Percentiles rank a stretch among this genome's conserved stretches.
These are phyloP conservation scores for Vigna unguiculata DNA, from an alignment of 306 rosid species.

Conservation along the genomic window DNA sequence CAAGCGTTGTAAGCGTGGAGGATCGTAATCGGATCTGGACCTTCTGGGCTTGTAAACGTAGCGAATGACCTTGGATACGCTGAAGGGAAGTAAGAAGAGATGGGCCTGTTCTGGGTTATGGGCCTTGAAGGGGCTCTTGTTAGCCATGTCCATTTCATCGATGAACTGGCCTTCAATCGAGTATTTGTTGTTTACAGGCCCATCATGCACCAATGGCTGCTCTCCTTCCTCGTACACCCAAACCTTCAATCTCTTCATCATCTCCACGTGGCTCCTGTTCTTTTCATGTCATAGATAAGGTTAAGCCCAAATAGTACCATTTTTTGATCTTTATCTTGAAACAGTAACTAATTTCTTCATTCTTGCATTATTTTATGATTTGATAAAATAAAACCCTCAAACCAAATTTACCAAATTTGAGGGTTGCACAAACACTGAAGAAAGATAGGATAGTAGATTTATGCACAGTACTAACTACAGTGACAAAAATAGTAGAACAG, in stretches of 20 bases:
- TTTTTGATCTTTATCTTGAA: no score
- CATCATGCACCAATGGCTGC: slow-evolving; percentile 61
- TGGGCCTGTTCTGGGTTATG: slow-evolving; percentile 62
- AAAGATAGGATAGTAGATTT: neutral
- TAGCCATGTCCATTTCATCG: slow-evolving; percentile 63
- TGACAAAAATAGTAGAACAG: neutral
- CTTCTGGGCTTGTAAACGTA: slow-evolving; percentile 57
- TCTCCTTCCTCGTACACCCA: slow-evolving; percentile 75
- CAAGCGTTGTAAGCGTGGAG: slow-evolving; percentile 55
- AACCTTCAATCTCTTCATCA: slow-evolving; percentile 70
- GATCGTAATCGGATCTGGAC: slow-evolving; percentile 53
- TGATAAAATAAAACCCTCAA: no score
- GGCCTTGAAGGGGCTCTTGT: slow-evolving; percentile 54
- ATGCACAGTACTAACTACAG: neutral
- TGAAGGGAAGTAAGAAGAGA: slow-evolving; percentile 64
- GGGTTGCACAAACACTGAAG: neutral
- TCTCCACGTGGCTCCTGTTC: slow-evolving; percentile 69
- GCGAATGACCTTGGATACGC: slow-evolving; percentile 56
- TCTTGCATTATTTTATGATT: no score
- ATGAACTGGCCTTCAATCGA: slow-evolving; percentile 79
- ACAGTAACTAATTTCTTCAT: no score
- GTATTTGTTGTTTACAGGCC: slow-evolving; percentile 71
- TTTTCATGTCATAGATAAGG: neutral
- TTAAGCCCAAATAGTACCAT: no score
- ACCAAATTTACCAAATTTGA: no score